Evolutionary conservation across 768 basidiomycete species (phyloP).

Genomic region (Sarcodon aspratus): DNA sequence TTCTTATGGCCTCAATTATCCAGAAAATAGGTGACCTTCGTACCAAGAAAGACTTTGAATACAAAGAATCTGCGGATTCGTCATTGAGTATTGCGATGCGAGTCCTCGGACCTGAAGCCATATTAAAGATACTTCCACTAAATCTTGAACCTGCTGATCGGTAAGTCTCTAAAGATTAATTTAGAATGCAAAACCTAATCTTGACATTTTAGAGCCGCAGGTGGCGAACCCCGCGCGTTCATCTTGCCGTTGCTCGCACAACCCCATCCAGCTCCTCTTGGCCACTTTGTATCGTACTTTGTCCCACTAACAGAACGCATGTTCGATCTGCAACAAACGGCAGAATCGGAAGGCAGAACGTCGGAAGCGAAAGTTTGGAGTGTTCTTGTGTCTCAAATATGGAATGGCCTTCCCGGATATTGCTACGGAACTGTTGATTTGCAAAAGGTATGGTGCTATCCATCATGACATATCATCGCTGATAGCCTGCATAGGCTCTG

Average conservation of each 20-base stretch:
- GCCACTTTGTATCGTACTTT: slow-evolving; percentile 83
- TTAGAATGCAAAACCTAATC: not conserved
- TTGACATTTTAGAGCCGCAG: slow-evolving; percentile 40
- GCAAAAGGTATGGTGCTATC: slow-evolving; percentile 34
- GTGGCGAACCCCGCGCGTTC: slow-evolving; percentile 80
- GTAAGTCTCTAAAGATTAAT: slow-evolving; percentile 29
- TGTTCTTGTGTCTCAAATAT: slow-evolving; percentile 87
- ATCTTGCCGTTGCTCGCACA: slow-evolving; percentile 80
- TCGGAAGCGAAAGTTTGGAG: slow-evolving; percentile 94
- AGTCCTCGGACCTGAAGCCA: slow-evolving; percentile 71
- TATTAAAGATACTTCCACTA: slow-evolving; percentile 68
- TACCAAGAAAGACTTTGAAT: slow-evolving; percentile 74
- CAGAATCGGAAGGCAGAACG: slow-evolving; percentile 58
- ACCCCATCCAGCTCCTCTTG: slow-evolving; percentile 69
- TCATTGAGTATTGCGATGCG: slow-evolving; percentile 75
- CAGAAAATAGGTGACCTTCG: slow-evolving; percentile 64
- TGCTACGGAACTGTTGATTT: slow-evolving; percentile 76
- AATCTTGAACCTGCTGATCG: slow-evolving; percentile 75
- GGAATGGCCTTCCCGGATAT: slow-evolving; percentile 87
- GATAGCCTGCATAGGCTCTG: slow-evolving; percentile 40
- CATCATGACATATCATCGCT: not conserved
- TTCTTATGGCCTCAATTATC: slow-evolving; percentile 58
- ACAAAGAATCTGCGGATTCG: slow-evolving; percentile 78
- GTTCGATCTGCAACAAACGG: slow-evolving; percentile 78
- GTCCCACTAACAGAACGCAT: slow-evolving; percentile 90